phyloP scores from a whole-genome alignment of 148 eudicot genomes.

The Persicaria maculosa region DNA sequence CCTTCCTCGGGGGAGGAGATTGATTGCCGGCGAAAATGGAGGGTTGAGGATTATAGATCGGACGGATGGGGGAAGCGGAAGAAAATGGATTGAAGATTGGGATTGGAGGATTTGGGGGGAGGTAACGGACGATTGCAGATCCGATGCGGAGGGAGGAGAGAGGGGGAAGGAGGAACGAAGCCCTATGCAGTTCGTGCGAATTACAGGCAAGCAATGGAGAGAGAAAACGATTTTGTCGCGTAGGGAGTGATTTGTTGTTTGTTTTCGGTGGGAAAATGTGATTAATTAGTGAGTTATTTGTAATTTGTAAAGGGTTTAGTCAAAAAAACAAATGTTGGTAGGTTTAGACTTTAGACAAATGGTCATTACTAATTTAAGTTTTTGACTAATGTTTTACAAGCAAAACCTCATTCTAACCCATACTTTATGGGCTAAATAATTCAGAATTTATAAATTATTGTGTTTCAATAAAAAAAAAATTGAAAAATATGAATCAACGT shows the following conservation, averaged over 20 bases:
- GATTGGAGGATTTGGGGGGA: background rate
- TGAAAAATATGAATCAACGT: no score
- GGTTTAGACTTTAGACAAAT: no score
- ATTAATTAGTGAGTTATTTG: no score
- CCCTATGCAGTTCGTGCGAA: conserved; percentile 10
- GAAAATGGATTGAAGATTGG: background rate
- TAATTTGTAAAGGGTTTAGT: no score
- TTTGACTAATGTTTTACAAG: no score
- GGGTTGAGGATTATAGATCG: background rate
- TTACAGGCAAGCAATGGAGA: conserved; percentile 3
- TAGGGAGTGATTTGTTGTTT: background rate
- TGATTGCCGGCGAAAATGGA: conserved; percentile 2
- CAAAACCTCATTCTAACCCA: no score
- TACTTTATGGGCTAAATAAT: no score
- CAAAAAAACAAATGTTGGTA: no score
- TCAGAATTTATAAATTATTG: no score
- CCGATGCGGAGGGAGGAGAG: background rate
- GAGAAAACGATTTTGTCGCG: conserved; percentile 1
- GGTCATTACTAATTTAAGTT: no score
- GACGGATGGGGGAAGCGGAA: background rate
- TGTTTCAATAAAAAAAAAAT: no score
- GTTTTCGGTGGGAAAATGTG: no score
- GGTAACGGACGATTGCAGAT: background rate
- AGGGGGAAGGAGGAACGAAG: background rate
- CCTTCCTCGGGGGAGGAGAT: conserved; percentile 6